phyloP scores from a whole-genome alignment of 768 basidiomycete species.

The Leucosporidium yakuticum region DNA sequence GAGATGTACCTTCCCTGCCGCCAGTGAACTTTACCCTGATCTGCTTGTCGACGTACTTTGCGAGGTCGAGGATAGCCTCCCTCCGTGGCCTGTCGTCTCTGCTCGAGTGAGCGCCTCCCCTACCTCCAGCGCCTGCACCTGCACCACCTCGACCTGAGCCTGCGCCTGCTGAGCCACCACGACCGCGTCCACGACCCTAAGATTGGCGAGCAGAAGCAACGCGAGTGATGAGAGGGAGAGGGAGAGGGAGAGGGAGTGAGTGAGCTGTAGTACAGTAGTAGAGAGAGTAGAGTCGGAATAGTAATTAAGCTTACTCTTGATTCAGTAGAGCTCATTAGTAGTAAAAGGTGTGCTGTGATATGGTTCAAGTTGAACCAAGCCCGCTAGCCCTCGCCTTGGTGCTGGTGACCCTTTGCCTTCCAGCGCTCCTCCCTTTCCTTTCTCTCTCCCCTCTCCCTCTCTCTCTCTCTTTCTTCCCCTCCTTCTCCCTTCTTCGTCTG shows the following conservation, averaged over 20 bases:
- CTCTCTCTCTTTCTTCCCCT: background rate
- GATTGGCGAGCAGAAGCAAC: too few relatives aligned
- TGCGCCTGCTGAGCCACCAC: conserved; percentile 47
- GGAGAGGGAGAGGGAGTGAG: background rate
- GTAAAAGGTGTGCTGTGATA: too few relatives aligned
- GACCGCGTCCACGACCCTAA: conserved; percentile 44
- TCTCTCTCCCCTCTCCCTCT: background rate
- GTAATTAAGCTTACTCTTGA: background rate
- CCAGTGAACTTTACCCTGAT: conserved; percentile 98
- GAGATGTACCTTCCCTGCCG: conserved; percentile 58
- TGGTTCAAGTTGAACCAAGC: too few relatives aligned
- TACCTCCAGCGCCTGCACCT: conserved; percentile 42
- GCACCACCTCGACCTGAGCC: conserved; percentile 49
- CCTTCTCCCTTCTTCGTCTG: background rate
- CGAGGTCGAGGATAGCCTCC: conserved; percentile 90
- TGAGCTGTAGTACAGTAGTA: background rate
- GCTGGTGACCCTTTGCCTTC: too few relatives aligned
- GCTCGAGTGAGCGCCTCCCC: conserved; percentile 29
- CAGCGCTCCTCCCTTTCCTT: too few relatives aligned
- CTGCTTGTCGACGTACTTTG: conserved; percentile 85
- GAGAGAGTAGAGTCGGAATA: too few relatives aligned
- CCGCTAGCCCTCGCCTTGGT: too few relatives aligned
- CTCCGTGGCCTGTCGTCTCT: conserved; percentile 66
- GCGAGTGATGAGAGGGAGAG: background rate
- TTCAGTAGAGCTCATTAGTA: background rate